phyloP scores from a whole-genome alignment of 2,329 filamentous ascomycete genomes.

The Ophiocordyceps camponoti-leonardi region DNA sequence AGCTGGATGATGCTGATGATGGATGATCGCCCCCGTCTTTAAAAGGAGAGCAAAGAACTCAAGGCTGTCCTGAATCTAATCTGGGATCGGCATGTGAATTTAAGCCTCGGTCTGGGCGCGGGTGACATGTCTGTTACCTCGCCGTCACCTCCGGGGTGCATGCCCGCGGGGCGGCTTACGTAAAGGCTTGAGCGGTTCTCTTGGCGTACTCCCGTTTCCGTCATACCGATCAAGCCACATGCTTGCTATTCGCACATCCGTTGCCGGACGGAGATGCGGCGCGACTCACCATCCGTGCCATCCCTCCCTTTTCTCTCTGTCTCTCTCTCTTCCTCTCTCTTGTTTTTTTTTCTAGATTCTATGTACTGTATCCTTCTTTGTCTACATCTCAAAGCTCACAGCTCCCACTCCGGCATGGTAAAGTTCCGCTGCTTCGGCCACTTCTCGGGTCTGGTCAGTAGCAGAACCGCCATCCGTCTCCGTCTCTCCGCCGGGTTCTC shows the following conservation, averaged over 20 bases:
- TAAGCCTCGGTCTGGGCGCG: neutral
- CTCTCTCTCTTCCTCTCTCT: neutral
- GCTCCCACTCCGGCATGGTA: constrained; percentile 22
- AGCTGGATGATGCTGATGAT: neutral
- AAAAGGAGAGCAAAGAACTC: too few species aligned
- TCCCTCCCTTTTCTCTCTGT: neutral
- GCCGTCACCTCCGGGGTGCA: neutral
- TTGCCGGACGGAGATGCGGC: neutral
- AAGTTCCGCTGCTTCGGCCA: constrained; percentile 24
- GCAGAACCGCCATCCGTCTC: constrained; percentile 20
- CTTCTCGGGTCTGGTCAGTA: constrained; percentile 22
- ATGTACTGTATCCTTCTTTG: neutral
- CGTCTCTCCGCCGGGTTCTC: constrained; percentile 19
- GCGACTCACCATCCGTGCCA: neutral
- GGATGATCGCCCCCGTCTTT: neutral
- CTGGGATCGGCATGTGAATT: neutral
- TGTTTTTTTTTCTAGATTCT: neutral
- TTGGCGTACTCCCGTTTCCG: neutral
- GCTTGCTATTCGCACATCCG: too few species aligned
- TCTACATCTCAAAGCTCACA: constrained; percentile 8
- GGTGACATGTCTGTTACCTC: neutral
- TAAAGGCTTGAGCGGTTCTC: neutral
- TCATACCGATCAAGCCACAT: neutral
- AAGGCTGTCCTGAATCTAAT: neutral
- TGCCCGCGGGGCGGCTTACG: neutral